Evolutionary conservation across 116 monocot genomes (phyloP), one percentile per base, ranked within the genome.

Genomic region (Posidonia oceanica): DNA sequence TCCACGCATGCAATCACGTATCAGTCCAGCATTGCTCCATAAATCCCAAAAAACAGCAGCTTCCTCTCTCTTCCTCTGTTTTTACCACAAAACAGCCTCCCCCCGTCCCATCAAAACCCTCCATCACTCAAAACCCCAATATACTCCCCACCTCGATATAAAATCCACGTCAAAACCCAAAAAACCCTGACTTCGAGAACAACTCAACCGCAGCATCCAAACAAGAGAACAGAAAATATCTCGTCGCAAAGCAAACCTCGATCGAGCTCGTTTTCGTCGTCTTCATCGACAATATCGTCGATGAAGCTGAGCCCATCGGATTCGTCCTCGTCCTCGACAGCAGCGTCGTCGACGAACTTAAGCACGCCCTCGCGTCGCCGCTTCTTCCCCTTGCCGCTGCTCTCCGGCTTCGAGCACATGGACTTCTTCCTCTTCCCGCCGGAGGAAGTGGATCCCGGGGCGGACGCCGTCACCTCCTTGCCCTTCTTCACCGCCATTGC

Each of bases 401-500:
- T 69, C 13, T 29, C 63, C 36, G 39, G n/a, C 17, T 29, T 29
- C 2, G 52, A 69, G 14, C 54, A 11, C 8, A 63, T 7, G 8
- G 58, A 18, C 39, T 67, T 75, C 57, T 64, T 70, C 54, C 64
- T 61, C 59, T 69, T 75, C 61, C 63, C 18, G 10, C 53, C 59
- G 14, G 65, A 37, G 6, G 66, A 20, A 0, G 52, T 23, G 54
- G 29, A 29, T 29, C 29, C 29, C 29, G 29, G 29, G 29, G 13
- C 48, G 22, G 55, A 38, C 14, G 66, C 58, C 17, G 41, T 56
- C 59, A 66, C 71, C 57, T 62, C 71, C 67, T 77, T 69, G 52
- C 68, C 69, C 36, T 75, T 69, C 48, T 21, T 76, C 63, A 70
- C 76, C 56, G 76, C 76, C 76, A 76, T 76, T 64, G 39, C 10